Percentiles rank a stretch among this genome's conserved stretches.
Evolutionary conservation across 495 filamentous ascomycete genomes (phyloP).

Genomic region (Podospora conica): DNA sequence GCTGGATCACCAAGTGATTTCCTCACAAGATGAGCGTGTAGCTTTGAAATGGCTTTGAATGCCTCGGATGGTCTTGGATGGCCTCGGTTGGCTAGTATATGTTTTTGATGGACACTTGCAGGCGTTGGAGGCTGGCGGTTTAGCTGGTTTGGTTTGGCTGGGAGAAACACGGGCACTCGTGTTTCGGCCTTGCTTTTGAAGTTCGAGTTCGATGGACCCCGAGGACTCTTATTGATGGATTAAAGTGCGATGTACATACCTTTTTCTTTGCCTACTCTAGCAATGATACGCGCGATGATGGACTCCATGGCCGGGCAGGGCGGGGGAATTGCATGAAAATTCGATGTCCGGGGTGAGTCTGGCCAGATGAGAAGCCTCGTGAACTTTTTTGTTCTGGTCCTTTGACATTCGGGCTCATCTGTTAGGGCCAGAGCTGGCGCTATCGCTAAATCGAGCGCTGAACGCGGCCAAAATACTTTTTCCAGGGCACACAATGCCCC

Average conservation of each 20-base stretch:
- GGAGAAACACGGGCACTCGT: not conserved
- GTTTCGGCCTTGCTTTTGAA: not conserved
- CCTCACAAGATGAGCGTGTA: not conserved
- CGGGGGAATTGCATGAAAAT: not conserved
- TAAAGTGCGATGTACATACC: not conserved
- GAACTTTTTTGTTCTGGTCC: not conserved
- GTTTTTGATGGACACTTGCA: not conserved
- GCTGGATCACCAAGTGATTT: slow-evolving; percentile 63
- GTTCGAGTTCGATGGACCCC: not conserved
- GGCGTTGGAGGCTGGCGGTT: not conserved
- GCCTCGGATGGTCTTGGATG: not conserved
- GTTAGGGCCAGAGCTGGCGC: not conserved
- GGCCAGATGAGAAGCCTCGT: not conserved
- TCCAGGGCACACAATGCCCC: not conserved
- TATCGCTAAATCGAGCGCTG: not conserved
- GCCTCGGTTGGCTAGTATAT: not conserved
- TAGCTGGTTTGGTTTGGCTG: too few relatives aligned
- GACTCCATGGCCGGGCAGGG: not conserved
- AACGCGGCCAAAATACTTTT: not conserved
- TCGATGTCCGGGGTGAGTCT: not conserved
- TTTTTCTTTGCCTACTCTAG: not conserved
- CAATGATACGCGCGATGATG: not conserved
- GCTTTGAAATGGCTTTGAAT: not conserved
- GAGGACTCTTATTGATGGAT: not conserved
- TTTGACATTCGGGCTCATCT: not conserved